Evolutionary conservation across 495 filamentous ascomycete species (phyloP).

Genomic region (Viridothelium virens): DNA sequence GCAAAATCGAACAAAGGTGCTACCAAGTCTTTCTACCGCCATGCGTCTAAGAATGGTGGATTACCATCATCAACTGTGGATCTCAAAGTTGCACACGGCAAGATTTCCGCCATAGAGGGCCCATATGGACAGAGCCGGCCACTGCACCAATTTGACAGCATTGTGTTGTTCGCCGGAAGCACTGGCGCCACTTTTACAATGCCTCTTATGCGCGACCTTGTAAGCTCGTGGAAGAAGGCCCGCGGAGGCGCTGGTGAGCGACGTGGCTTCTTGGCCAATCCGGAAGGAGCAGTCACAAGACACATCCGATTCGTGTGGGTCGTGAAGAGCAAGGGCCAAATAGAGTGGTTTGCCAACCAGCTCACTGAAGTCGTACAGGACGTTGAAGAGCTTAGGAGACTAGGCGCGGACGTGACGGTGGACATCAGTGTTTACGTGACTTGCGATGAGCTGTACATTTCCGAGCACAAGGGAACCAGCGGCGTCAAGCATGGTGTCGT

Average conservation of each 20-base stretch:
- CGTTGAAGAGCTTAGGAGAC: constrained; percentile 35
- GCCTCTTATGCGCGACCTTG: constrained; percentile 48
- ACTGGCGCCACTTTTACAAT: constrained; percentile 51
- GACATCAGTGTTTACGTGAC: constrained; percentile 55
- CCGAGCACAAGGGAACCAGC: constrained; percentile 22
- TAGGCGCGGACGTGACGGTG: constrained; percentile 37
- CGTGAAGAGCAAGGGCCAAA: constrained; percentile 58
- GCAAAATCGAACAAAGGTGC: constrained; percentile 64
- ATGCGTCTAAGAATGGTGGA: constrained; percentile 47
- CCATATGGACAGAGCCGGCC: constrained; percentile 46
- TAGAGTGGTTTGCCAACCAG: constrained; percentile 60
- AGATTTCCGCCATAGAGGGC: constrained; percentile 37
- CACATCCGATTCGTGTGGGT: constrained; percentile 65
- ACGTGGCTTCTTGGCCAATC: constrained; percentile 24
- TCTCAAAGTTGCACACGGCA: constrained; percentile 8
- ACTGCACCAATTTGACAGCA: constrained; percentile 49
- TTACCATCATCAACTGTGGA: constrained; percentile 45
- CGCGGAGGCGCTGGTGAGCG: constrained; percentile 16
- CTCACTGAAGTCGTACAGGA: constrained; percentile 51
- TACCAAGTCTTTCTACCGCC: constrained; percentile 55
- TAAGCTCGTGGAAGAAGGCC: constrained; percentile 35
- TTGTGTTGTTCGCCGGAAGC: constrained; percentile 55
- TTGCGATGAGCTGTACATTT: constrained; percentile 44
- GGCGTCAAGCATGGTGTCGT: constrained; percentile 14
- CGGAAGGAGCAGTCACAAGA: constrained; percentile 48